A percentile compares a stretch with the other conserved stretches of the same genome.
These are phyloP conservation scores for Venturia asperata DNA, from an alignment of 2,329 filamentous ascomycete genomes.

Conservation along the genomic window DNA sequence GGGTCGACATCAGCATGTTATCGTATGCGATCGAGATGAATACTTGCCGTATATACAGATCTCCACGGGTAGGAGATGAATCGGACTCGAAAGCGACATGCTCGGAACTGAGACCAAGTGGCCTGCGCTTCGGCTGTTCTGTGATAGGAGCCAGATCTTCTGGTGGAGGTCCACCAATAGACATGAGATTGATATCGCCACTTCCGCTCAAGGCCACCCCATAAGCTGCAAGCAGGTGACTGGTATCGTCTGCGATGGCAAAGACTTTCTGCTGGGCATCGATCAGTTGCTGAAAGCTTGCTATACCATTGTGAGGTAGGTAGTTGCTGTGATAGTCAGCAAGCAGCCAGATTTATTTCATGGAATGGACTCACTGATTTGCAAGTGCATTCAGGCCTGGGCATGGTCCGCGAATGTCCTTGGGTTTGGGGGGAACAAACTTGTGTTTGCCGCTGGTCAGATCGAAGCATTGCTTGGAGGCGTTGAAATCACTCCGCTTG, in stretches of 20 bases:
- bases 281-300: neutral
- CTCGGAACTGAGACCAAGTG: conserved; percentile 26
- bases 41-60: conserved; percentile 24
- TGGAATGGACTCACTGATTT: neutral
- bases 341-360: neutral
- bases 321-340: neutral
- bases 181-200: conserved; percentile 6
- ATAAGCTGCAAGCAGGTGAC: conserved; percentile 11
- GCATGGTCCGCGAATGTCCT: conserved; percentile 4
- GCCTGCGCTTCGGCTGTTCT: conserved; percentile 23
- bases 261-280: conserved; percentile 5
- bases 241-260: neutral
- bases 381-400: conserved; percentile 15
- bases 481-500: neutral
- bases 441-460: conserved; percentile 1
- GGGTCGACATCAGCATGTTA: neutral
- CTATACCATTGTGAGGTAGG: conserved; percentile 10
- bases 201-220: conserved; percentile 3
- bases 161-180: conserved; percentile 10
- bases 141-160: neutral
- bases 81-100: conserved; percentile 34
- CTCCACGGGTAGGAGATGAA: conserved; percentile 27
- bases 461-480: conserved; percentile 10
- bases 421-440: conserved; percentile 11
- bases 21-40: neutral